Evolutionary conservation across 2,329 filamentous ascomycete species (phyloP).

Genomic region (Lomentospora prolificans): DNA sequence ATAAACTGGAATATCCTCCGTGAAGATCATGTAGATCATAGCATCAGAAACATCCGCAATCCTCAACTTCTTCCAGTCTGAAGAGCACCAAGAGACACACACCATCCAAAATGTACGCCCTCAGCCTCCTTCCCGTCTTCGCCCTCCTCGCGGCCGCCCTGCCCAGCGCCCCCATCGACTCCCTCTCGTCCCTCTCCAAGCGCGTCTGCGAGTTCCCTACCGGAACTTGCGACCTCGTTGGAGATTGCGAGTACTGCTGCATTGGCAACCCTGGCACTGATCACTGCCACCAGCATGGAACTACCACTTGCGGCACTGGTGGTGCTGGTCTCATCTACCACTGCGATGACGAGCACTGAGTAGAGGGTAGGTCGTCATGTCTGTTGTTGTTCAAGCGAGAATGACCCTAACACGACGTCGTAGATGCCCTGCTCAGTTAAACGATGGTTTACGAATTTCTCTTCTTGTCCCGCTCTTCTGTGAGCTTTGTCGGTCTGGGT

Average conservation of each 20-base stretch:
- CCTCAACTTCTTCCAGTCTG: background rate
- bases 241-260: conserved; percentile 1
- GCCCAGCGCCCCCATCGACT: background rate
- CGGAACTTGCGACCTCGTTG: background rate
- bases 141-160: conserved; percentile 1
- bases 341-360: conserved; percentile 4
- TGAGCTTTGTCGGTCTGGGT: background rate
- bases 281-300: conserved; percentile 1
- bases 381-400: background rate
- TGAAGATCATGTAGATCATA: background rate
- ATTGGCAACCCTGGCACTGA: conserved; percentile 1
- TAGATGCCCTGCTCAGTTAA: background rate
- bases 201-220: conserved; percentile 3
- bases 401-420: background rate
- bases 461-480: background rate
- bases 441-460: background rate
- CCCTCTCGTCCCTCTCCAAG: background rate
- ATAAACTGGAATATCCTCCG: background rate
- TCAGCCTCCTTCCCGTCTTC: background rate
- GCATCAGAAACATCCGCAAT: background rate
- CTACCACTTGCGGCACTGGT: background rate
- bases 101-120: background rate
- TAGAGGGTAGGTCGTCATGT: conserved; percentile 22
- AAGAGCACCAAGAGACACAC: too few species aligned
- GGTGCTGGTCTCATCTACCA: conserved; percentile 1